Evolutionary conservation across 1,284 basidiomycete genomes (phyloP), one percentile per base, ranked within the genome.

Genomic region (Kwoniella shivajii): DNA sequence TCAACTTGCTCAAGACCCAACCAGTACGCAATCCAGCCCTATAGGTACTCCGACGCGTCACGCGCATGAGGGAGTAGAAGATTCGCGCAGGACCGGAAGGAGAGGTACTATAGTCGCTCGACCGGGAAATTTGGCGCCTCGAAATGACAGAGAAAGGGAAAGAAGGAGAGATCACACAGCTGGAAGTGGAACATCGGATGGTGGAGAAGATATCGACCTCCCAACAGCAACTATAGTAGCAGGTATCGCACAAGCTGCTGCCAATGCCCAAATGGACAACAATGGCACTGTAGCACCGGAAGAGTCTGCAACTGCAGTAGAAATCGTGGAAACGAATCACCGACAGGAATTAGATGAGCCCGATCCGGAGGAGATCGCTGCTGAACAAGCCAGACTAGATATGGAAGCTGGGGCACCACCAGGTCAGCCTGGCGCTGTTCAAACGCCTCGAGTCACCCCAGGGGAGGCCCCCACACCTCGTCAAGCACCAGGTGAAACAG

Each of bases 341-440:
- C 61, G 57, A 1, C 54, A 52, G 14, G 61, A 48, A 6, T 44
- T 63, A 20, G 74, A 74, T 43, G 73, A 73, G 37, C 69, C 69
- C 4, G 74, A 74, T 51, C 64, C 63, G 2, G 73, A 75, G 31
- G 60, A 56, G 4, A 63, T 74, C 5, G 73, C 71, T 0, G 73
- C 72, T 6, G 75, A 75, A 60, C 73, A 77, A 49, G 70, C 73
- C 0, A 60, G 73, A 18, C 57, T 75, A 47, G 75, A 77, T 56
- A 61, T 77, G 63, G 71, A 73, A 55, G 72, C 72, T 11, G 75
- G 75, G 31, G 75, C 75, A 1, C 75, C 75, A 1, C 75, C 75
- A 5, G 73, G 73, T 9, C 73, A 75, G 41, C 74, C 73, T 11
- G 72, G 72, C 4, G 71, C 73, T 1, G 62, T 60, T 7, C 68